Percentiles rank a stretch among this genome's conserved stretches.
Evolutionary conservation across 345 rosid species (phyloP).

Genomic region (Acer saccharum): DNA sequence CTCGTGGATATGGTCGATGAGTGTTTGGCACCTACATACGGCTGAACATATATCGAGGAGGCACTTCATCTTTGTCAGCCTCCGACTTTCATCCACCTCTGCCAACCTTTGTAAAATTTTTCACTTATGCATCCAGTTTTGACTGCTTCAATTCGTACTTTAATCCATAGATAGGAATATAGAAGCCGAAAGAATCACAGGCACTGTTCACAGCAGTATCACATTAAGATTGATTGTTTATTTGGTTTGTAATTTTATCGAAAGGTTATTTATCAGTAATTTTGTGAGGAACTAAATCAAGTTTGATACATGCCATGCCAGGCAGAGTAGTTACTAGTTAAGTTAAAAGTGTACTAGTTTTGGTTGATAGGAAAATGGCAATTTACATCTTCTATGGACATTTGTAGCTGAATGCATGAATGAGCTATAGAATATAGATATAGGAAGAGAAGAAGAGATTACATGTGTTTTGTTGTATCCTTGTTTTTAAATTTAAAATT

Average conservation of each 20-base stretch:
- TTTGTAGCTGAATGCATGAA: no score
- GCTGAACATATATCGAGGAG: slow-evolving; percentile 25
- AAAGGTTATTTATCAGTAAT: no score
- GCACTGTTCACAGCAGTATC: no score
- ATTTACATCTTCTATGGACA: no score
- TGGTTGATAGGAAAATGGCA: neutral
- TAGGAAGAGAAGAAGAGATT: no score
- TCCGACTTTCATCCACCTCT: neutral
- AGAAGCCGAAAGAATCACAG: neutral
- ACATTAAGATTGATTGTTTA: neutral
- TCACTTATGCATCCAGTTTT: neutral
- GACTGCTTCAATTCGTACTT: neutral
- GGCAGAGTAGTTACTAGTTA: no score
- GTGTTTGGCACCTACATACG: slow-evolving; percentile 70
- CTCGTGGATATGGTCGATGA: slow-evolving; percentile 90
- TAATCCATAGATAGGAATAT: neutral
- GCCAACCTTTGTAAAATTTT: neutral
- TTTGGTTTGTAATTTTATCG: neutral
- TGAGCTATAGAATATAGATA: no score
- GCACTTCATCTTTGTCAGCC: neutral
- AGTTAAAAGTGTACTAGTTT: neutral
- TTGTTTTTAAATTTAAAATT: no score
- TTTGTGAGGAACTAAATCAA: no score
- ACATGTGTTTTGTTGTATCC: no score
- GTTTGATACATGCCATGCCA: neutral